Evolutionary conservation across 495 filamentous ascomycete genomes (phyloP).

Genomic region (Penicillium antarcticum): DNA sequence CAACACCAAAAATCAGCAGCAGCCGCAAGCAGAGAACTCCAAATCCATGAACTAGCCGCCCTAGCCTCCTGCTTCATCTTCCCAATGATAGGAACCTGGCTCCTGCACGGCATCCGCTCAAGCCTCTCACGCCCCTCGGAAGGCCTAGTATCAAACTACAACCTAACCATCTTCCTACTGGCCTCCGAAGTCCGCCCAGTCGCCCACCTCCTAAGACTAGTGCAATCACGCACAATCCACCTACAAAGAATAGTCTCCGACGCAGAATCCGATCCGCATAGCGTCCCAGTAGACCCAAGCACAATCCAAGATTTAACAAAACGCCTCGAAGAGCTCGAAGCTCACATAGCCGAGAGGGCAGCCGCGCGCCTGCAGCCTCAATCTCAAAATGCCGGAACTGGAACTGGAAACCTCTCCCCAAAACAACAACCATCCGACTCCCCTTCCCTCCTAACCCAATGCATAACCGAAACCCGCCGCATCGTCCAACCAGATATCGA

Average conservation of each 20-base stretch:
- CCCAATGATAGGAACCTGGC: constrained; percentile 71
- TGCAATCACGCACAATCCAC: constrained; percentile 75
- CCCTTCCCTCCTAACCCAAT: constrained; percentile 37
- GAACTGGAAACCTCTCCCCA: not conserved
- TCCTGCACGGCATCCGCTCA: constrained; percentile 71
- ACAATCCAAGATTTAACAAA: constrained; percentile 55
- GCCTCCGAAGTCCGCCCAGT: constrained; percentile 81
- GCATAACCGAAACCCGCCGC: constrained; percentile 61
- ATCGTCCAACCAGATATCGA: constrained; percentile 78
- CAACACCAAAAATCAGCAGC: constrained; percentile 5
- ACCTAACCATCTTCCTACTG: constrained; percentile 89
- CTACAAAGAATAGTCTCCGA: constrained; percentile 69
- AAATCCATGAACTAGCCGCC: constrained; percentile 68
- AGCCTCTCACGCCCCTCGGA: constrained; percentile 80
- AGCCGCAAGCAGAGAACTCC: constrained; percentile 60
- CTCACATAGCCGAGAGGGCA: constrained; percentile 45
- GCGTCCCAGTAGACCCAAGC: constrained; percentile 32
- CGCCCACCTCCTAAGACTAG: constrained; percentile 75
- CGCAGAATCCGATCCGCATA: constrained; percentile 26
- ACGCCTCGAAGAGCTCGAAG: constrained; percentile 71
- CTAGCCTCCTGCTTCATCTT: constrained; percentile 75
- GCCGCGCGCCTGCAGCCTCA: constrained; percentile 17
- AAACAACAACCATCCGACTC: constrained; percentile 11
- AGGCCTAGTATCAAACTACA: constrained; percentile 84
- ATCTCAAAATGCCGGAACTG: constrained; percentile 5